phyloP scores from a whole-genome alignment of 1,284 basidiomycete species.

The Rhodotorula sp. region DNA sequence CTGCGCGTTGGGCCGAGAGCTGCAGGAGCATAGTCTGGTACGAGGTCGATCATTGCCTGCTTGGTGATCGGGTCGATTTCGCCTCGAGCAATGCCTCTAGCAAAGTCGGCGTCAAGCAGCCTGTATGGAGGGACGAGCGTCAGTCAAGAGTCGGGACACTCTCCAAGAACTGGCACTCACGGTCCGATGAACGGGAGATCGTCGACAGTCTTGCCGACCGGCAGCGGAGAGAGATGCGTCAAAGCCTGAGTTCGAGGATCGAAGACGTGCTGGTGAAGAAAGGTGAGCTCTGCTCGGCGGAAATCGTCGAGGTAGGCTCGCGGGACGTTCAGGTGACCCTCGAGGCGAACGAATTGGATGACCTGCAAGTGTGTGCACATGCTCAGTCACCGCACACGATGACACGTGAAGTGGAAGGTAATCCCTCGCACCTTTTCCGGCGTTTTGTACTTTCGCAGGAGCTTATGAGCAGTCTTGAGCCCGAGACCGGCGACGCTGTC shows the following conservation, averaged over 20 bases:
- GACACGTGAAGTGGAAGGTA: no score
- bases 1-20: background rate
- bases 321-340: conserved; percentile 82
- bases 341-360: conserved; percentile 72
- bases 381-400: no score
- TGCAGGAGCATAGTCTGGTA: conserved; percentile 8
- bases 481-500: conserved; percentile 50
- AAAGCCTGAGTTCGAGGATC: conserved; percentile 66
- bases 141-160: background rate
- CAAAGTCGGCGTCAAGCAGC: conserved; percentile 20
- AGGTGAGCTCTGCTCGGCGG: conserved; percentile 78
- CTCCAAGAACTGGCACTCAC: conserved; percentile 6
- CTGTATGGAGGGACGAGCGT: conserved; percentile 7
- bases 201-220: conserved; percentile 54
- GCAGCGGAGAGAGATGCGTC: conserved; percentile 65
- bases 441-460: conserved; percentile 80
- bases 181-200: conserved; percentile 37
- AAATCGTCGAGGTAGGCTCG: conserved; percentile 68
- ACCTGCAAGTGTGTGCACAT: conserved; percentile 41
- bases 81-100: conserved; percentile 29
- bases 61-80: conserved; percentile 36
- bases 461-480: conserved; percentile 79
- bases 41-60: conserved; percentile 32
- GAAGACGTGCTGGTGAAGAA: conserved; percentile 90
- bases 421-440: conserved; percentile 65